phyloP scores from a whole-genome alignment of 495 filamentous ascomycete genomes.

The Aspergillus campestris region DNA sequence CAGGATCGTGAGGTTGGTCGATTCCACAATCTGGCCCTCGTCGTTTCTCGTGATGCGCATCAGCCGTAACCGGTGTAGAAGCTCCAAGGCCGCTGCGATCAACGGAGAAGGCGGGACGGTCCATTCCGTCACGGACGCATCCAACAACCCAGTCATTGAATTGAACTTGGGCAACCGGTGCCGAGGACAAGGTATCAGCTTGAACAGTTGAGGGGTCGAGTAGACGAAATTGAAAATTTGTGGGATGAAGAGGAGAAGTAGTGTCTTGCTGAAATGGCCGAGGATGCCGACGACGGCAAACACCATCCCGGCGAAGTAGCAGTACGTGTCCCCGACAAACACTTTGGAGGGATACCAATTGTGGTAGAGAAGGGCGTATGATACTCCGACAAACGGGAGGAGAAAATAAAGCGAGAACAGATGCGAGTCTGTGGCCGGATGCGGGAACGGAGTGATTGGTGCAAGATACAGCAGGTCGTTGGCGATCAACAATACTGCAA shows the following conservation, averaged over 20 bases:
- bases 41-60: conserved; percentile 55
- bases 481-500: conserved; percentile 70
- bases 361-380: conserved; percentile 73
- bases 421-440: conserved; percentile 93
- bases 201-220: conserved; percentile 83
- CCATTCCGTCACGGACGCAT: conserved; percentile 79
- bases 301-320: conserved; percentile 98
- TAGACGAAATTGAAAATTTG: conserved; percentile 97
- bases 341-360: conserved; percentile 96
- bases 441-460: conserved; percentile 62
- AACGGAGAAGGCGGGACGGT: conserved; percentile 53
- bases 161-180: conserved; percentile 89
- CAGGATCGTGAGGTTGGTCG: conserved; percentile 82
- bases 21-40: conserved; percentile 65
- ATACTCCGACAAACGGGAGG: conserved; percentile 88
- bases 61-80: conserved; percentile 57
- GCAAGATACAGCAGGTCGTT: conserved; percentile 76
- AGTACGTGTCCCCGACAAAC: conserved; percentile 98
- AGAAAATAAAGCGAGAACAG: conserved; percentile 92
- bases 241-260: conserved; percentile 82
- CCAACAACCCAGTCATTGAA: conserved; percentile 68
- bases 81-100: conserved; percentile 50
- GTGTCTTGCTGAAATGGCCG: conserved; percentile 95
- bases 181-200: conserved; percentile 80
- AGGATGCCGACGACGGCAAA: conserved; percentile 95